Conservation (phyloP, 2,329 filamentous ascomycete species). For the Trichoderma guizhouense region DNA sequence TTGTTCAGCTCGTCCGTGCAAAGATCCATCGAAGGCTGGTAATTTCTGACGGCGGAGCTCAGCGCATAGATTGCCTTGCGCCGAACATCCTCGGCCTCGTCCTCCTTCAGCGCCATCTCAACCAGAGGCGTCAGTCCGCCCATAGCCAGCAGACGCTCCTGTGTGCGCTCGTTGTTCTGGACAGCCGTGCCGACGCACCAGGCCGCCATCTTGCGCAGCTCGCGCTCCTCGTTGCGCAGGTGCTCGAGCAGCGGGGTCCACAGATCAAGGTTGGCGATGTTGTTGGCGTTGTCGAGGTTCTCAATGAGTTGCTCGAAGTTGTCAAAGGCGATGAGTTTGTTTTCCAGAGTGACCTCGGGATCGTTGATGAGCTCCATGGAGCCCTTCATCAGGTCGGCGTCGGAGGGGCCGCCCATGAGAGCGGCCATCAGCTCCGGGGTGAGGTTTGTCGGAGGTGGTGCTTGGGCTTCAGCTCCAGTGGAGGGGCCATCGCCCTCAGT, state of each 20-base stretch:
- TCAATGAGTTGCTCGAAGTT: slow-evolving; percentile 94
- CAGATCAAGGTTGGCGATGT: slow-evolving; percentile 72
- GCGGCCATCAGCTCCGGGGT: slow-evolving; percentile 68
- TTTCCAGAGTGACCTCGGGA: slow-evolving; percentile 63
- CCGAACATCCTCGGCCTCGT: slow-evolving; percentile 61
- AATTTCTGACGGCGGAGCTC: slow-evolving; percentile 83
- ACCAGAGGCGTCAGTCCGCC: slow-evolving; percentile 71
- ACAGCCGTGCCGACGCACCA: slow-evolving; percentile 94
- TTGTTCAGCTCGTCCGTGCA: slow-evolving; percentile 61
- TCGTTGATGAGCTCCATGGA: slow-evolving; percentile 73
- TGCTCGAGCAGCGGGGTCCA: slow-evolving; percentile 78
- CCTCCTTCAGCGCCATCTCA: slow-evolving; percentile 57
- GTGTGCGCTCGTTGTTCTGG: slow-evolving; percentile 86
- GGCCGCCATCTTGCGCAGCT: slow-evolving; percentile 81
- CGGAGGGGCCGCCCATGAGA: slow-evolving; percentile 79
- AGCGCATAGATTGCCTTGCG: slow-evolving; percentile 89
- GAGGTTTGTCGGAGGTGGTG: slow-evolving; percentile 43
- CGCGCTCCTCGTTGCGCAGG: slow-evolving; percentile 64
- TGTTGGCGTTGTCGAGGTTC: slow-evolving; percentile 94
- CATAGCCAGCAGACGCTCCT: slow-evolving; percentile 63
- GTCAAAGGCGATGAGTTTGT: slow-evolving; percentile 83
- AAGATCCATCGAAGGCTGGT: slow-evolving; percentile 74
- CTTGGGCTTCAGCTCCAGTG: slow-evolving; percentile 30
- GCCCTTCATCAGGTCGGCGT: slow-evolving; percentile 87
- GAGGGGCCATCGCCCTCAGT: slow-evolving; percentile 32